Percentiles rank a stretch among this genome's conserved stretches.
phyloP scores from a whole-genome alignment of 2,329 filamentous ascomycete genomes.

The Sarocladium kiliense region DNA sequence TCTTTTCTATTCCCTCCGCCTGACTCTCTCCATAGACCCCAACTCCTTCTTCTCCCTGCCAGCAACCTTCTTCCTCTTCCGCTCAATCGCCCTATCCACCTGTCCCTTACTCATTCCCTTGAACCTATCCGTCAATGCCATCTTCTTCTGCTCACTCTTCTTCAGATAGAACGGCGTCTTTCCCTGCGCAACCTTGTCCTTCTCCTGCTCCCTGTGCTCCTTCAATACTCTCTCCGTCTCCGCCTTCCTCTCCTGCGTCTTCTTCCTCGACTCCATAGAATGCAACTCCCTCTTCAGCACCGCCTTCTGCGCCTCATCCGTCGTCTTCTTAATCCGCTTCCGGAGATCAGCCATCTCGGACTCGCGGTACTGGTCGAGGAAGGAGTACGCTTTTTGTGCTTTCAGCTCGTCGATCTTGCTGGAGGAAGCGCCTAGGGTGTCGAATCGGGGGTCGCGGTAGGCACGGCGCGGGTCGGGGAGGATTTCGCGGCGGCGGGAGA shows the following conservation, averaged over 20 bases:
- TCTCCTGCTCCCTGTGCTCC: slow-evolving; percentile 77
- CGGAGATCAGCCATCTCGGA: slow-evolving; percentile 76
- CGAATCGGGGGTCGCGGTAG: slow-evolving; percentile 83
- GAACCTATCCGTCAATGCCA: slow-evolving; percentile 73
- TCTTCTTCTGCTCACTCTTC: slow-evolving; percentile 85
- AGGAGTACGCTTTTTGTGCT: slow-evolving; percentile 71
- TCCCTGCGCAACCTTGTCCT: slow-evolving; percentile 77
- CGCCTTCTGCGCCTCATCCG: slow-evolving; percentile 61
- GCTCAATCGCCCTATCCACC: slow-evolving; percentile 77
- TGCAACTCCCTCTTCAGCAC: slow-evolving; percentile 67
- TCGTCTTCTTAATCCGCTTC: slow-evolving; percentile 58
- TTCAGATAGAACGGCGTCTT: slow-evolving; percentile 95
- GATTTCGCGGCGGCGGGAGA: slow-evolving; percentile 74
- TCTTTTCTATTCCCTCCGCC: neutral
- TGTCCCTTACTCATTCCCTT: slow-evolving; percentile 79
- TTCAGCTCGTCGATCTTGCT: slow-evolving; percentile 48
- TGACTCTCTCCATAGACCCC: slow-evolving; percentile 32
- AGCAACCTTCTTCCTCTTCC: slow-evolving; percentile 83
- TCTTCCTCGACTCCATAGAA: slow-evolving; percentile 73
- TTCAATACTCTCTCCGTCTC: slow-evolving; percentile 63
- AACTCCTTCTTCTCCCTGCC: slow-evolving; percentile 78
- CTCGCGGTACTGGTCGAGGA: slow-evolving; percentile 80
- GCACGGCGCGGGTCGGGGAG: slow-evolving; percentile 53
- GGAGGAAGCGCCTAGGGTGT: slow-evolving; percentile 46
- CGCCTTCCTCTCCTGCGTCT: slow-evolving; percentile 65